Percentiles rank a stretch among this genome's conserved stretches.
Evolutionary conservation across 1,284 basidiomycete genomes (phyloP).

Genomic region (Marasmius fiardii): DNA sequence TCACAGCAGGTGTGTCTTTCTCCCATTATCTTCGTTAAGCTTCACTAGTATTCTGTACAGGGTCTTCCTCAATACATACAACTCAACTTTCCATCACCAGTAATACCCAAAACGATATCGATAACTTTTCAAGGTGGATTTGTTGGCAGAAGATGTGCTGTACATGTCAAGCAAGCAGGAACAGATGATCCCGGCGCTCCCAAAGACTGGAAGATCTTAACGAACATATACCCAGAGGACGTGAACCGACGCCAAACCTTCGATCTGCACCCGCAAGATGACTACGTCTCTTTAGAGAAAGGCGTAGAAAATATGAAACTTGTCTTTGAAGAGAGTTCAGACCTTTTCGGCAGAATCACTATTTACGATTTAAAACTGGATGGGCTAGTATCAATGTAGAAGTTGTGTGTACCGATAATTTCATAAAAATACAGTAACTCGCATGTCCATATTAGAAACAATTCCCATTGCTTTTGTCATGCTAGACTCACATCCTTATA

Average conservation of each 20-base stretch:
- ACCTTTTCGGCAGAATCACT: constrained; percentile 75
- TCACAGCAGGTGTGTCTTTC: constrained; percentile 60
- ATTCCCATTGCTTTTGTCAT: too few species aligned
- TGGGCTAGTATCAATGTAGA: constrained; percentile 24
- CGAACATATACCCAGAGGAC: constrained; percentile 69
- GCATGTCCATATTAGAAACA: too few species aligned
- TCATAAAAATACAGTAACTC: too few species aligned
- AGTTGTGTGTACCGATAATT: not conserved
- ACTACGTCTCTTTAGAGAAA: constrained; percentile 9
- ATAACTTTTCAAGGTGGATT: constrained; percentile 84
- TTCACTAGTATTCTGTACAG: constrained; percentile 30
- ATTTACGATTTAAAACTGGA: constrained; percentile 63
- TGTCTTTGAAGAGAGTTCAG: constrained; percentile 74
- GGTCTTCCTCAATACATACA: constrained; percentile 74
- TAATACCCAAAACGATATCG: constrained; percentile 51
- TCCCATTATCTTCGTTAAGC: not conserved
- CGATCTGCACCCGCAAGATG: constrained; percentile 32
- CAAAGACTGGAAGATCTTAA: constrained; percentile 42
- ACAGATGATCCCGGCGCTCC: not conserved
- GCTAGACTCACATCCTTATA: not conserved
- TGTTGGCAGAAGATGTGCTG: constrained; percentile 60
- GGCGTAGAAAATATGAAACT: constrained; percentile 52
- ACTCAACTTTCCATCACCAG: constrained; percentile 48
- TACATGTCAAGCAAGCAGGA: constrained; percentile 34
- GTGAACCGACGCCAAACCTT: constrained; percentile 71